Base-by-base conservation (phyloP, 2,329 filamentous ascomycete genomes). In the Pseudogymnoascus verrucosus region DNA sequence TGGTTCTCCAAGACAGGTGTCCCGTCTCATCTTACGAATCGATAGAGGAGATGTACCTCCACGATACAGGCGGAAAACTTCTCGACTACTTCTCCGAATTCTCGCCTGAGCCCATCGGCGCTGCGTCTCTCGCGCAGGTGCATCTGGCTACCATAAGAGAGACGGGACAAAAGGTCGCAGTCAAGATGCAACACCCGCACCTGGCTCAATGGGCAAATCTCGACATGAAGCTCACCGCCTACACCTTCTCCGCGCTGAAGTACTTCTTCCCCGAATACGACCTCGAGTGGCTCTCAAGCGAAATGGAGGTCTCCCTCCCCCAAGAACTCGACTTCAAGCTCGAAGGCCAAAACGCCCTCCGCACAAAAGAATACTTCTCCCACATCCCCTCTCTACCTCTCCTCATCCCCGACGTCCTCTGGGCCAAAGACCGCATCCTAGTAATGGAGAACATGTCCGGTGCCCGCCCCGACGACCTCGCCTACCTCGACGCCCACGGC, bases 221-320 rank as follows among this genome's bases (percentile, higher is more conserved):
- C 10, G 95, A 99, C 74, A 82, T 98, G 68, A 86, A 88, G 2
- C 80, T 99, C 66, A 99, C 95, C 4, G 80, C 84, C 39, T 96
- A 95, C 71, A 96, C 93, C 0, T 99, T 99, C 75, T 86, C 88
- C 10, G 95, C 89, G 0, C 79, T 99, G 65, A 96, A 96, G 76
- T 84, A 85, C 64, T 97, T 93, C 80, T 99, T 99, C 73, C 96
- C 96, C 2, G 93, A 98, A 70, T 99, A 99, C 75, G 95, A 99
- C 74, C 82, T 99, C 28, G 93, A 96, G 72, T 99, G 95, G 95
- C 80, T 99, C 8, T 93, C 91, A 0, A 86, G 88, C 6, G 95
- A 99, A 76, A 96, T 99, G 89, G 91, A 97, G 65, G 78, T 86
- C 19, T 97, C 92, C 2, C 78, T 99, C 5, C 95, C 95, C 0